phyloP scores from a whole-genome alignment of 495 filamentous ascomycete genomes.

The Talaromyces wortmannii region DNA sequence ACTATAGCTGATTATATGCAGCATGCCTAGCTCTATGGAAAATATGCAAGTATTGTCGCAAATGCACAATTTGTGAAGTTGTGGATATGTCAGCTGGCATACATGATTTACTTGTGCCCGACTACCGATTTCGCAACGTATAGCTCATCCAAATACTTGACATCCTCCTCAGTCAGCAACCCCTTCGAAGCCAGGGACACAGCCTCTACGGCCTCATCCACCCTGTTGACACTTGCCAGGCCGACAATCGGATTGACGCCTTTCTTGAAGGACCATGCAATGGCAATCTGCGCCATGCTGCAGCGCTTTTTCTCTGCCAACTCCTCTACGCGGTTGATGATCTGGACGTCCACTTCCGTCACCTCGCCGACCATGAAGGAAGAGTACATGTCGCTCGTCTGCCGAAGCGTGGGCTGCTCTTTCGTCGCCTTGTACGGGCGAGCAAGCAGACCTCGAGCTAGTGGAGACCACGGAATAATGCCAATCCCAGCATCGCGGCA shows the following conservation, averaged over 20 bases:
- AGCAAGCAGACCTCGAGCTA: slow-evolving; percentile 39
- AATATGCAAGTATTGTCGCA: too few relatives aligned
- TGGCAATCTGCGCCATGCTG: slow-evolving; percentile 49
- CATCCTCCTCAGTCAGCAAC: slow-evolving; percentile 47
- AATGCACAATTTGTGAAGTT: too few relatives aligned
- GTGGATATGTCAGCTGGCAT: too few relatives aligned
- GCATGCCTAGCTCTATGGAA: too few relatives aligned
- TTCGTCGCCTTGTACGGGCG: slow-evolving; percentile 18
- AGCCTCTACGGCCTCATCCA: slow-evolving; percentile 44
- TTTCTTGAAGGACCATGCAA: slow-evolving; percentile 52
- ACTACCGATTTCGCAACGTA: slow-evolving; percentile 21
- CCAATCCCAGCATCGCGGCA: slow-evolving; percentile 58
- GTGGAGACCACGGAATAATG: slow-evolving; percentile 51
- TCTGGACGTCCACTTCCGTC: slow-evolving; percentile 23
- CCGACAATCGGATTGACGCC: slow-evolving; percentile 49
- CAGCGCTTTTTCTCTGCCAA: slow-evolving; percentile 47
- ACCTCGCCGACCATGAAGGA: slow-evolving; percentile 7
- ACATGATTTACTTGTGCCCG: too few relatives aligned
- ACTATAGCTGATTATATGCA: too few relatives aligned
- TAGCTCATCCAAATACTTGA: slow-evolving; percentile 53
- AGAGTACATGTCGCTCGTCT: slow-evolving; percentile 18
- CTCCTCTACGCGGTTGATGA: slow-evolving; percentile 51
- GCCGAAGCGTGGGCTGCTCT: slow-evolving; percentile 18
- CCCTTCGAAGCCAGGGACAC: slow-evolving; percentile 20
- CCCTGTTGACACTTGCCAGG: slow-evolving; percentile 39